Evolutionary conservation across 768 basidiomycete species (phyloP), one percentile per base, ranked within the genome.

Genomic region (Inosperma sp.): DNA sequence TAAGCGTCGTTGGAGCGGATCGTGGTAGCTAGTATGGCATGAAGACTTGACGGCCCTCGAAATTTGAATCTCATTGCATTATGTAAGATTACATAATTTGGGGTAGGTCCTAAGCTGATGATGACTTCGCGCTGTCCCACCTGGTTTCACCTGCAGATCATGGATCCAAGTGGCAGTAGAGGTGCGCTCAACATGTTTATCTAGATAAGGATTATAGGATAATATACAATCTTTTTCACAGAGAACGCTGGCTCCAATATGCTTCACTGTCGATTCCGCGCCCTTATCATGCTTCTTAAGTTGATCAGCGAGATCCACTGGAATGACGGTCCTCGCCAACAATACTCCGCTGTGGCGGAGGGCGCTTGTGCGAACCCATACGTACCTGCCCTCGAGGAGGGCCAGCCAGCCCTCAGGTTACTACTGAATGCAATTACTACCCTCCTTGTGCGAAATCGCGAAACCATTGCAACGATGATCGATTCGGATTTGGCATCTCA

Each of bases 1-100:
- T 93, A 91, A 34, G 91, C 89, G 64, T 90, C 89, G 65, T 79
- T 87, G 31, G 81, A 79, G 45, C 87, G 84, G 57, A 91, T 90
- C 14, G 81, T 80, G n/a, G 86, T 87, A 10, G 83, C 81, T 34
- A 93, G 78, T 56, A 93, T 82, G 61, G 89, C 73, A 45, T 84
- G 76, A n/a, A n/a, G n/a, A n/a, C n/a, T n/a, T n/a, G n/a, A n/a
- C n/a, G n/a, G n/a, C n/a, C n/a, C n/a, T n/a, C n/a, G n/a, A n/a
- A n/a, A n/a, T n/a, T n/a, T n/a, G n/a, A n/a, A n/a, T n/a, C n/a
- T n/a, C n/a, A n/a, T n/a, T n/a, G n/a, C n/a, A n/a, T n/a, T n/a
- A n/a, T n/a, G n/a, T n/a, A n/a, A n/a, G n/a, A n/a, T n/a, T n/a
- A n/a, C n/a, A n/a, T n/a, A n/a, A n/a, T n/a, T n/a, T n/a, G n/a